Evolutionary conservation across 2,329 filamentous ascomycete genomes (phyloP), one percentile per base, ranked within the genome.

Genomic region (Colletotrichum sp.): DNA sequence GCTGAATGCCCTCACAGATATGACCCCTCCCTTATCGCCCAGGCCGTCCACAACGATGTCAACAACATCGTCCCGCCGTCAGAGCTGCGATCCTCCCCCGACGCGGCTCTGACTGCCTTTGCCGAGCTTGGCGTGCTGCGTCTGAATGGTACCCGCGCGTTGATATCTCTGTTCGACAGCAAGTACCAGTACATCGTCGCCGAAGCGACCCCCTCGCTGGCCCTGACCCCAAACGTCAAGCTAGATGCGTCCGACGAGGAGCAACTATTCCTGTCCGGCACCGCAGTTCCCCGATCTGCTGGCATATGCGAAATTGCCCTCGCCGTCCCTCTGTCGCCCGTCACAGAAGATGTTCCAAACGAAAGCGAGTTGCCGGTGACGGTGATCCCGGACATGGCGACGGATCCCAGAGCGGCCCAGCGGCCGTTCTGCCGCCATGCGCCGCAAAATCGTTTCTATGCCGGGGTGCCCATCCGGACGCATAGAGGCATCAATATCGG

Each of bases 111-210:
- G 52, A 89, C 87, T 0, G 85, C 87, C 4, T 85, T 90, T 59
- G 88, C 89, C 18, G 87, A 90, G 77, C 83, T 91, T 4, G 88
- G 83, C 1, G 82, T 85, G 3, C 79, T 86, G 67, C 84, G 86
- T 8, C 81, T 89, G 5, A 81, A 84, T 5, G 62, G 30, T 1
- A 64, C 56, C 24, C 84, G 88, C 28, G 81, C 84, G 13, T 77
- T 90, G 34, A 84, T 91, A 63, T 90, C 89, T 1, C 81, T 91
- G 14, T 90, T 91, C 74, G 89, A 90, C 76, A 80, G 80, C 7
- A 82, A 83, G 4, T 79, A 84, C 55, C 88, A 91, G 75, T 85
- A 89, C 74, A 81, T 91, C 21, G 80, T 91, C n/a, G 88, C 89
- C 65, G 89, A 91, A 75, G 87, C 88, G 4, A 88, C 88, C 1